Conservation (phyloP, 192 early-diverging fungal genomes). For the Pilobolus umbonatus region DNA sequence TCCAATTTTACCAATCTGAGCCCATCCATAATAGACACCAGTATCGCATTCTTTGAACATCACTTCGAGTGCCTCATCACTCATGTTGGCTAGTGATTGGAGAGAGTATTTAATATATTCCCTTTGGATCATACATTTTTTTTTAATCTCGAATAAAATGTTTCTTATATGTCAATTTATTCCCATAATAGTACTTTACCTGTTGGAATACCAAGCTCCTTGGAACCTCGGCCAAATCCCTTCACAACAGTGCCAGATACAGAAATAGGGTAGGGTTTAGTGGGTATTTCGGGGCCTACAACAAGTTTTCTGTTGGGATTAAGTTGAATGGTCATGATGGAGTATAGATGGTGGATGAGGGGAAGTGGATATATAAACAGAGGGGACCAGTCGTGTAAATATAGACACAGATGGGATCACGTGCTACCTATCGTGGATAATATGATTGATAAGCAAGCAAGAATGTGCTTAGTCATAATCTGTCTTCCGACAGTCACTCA, state of each 20-base stretch:
- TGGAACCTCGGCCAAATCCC: constrained; percentile 95
- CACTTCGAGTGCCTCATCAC: constrained; percentile 63
- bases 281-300: constrained; percentile 52
- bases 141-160: background rate
- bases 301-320: constrained; percentile 49
- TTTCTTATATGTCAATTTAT: background rate
- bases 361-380: too few species aligned
- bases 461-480: too few species aligned
- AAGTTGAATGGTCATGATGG: constrained; percentile 4
- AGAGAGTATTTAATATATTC: background rate
- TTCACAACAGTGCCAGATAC: constrained; percentile 77
- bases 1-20: constrained; percentile 55
- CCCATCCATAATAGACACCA: constrained; percentile 97
- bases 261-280: constrained; percentile 70
- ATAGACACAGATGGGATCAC: too few species aligned
- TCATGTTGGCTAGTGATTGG: constrained; percentile 74
- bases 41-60: constrained; percentile 61
- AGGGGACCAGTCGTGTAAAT: too few species aligned
- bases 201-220: constrained; percentile 96
- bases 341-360: background rate
- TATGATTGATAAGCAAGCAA: too few species aligned
- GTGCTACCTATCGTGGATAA: too few species aligned
- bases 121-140: background rate
- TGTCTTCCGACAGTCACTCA: too few species aligned
- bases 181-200: constrained; percentile 47